Base-by-base conservation (phyloP, 257 asterid genomes). In the Capsicum baccatum region DNA sequence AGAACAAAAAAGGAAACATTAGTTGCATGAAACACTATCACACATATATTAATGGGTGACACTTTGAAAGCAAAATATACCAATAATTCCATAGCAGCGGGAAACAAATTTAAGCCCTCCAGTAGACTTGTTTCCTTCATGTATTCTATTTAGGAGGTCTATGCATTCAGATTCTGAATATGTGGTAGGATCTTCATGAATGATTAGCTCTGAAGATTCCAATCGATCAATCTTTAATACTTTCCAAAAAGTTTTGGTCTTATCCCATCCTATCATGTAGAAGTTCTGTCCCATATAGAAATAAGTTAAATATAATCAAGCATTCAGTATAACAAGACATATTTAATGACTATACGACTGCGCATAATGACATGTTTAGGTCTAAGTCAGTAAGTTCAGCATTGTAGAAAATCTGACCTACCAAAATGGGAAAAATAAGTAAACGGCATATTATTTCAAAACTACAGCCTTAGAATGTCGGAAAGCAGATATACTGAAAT, bases 41-140 rank as follows among this genome's bases (percentile, higher is more conserved):
- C 39, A 55, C 6, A 62, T 68, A 16, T 76, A 33, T 39, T 19
- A 69, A 35, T 60, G 17, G 55, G 80, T 33, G 47, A 74, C 80
- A 74, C 59, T 50, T 74, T 11, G 13, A 16, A 79, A 76, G 79
- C 66, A 81, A 74, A 48, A 79, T 94, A 83, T 88, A 96, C 99
- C 99, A 83, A 93, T 89, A 84, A 96, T 94, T 79, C 99, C 99
- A 74, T 93, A 96, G 91, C 97, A 96, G 69, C 86, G 83, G 44
- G 96, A 90, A 69, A 94, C 94, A 26, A 94, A 93, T 85, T 93
- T 93, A 85, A 96, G 87, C 58, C 99, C 99, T 39, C 99, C 98
- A 8, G 96, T 91, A 37, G 93, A 84, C 91, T 73, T 89, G 94
- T 96, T 96, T 85, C 98, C 99, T 67, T 89, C 97, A 81, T 91